Evolutionary conservation across 2,329 filamentous ascomycete genomes (phyloP).

Genomic region (Tolypocladium amazonense): DNA sequence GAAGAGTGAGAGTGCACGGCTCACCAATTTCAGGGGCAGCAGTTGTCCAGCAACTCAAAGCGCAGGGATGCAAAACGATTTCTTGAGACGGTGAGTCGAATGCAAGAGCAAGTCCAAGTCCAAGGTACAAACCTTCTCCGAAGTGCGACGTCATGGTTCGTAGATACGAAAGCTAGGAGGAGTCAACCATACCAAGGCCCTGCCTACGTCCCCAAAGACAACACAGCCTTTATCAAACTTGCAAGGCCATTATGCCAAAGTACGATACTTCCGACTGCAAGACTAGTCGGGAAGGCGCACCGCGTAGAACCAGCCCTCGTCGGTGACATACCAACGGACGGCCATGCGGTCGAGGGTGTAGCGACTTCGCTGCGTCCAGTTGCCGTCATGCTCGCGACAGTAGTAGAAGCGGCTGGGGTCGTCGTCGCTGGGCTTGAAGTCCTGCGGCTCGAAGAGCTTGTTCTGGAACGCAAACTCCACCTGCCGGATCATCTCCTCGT

Average conservation of each 20-base stretch:
- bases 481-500: slow-evolving; percentile 36
- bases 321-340: slow-evolving; percentile 48
- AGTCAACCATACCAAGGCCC: not conserved
- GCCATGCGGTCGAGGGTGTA: slow-evolving; percentile 49
- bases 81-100: not conserved
- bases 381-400: slow-evolving; percentile 48
- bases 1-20: not conserved
- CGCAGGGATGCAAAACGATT: not conserved
- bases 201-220: not conserved
- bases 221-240: not conserved
- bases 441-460: slow-evolving; percentile 45
- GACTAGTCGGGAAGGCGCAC: slow-evolving; percentile 35
- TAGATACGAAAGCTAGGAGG: not conserved
- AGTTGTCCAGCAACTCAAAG: not conserved
- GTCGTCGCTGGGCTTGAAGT: slow-evolving; percentile 52
- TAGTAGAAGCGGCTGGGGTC: slow-evolving; percentile 51
- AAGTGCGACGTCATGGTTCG: not conserved
- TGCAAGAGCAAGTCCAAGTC: not conserved
- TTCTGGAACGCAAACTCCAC: slow-evolving; percentile 37
- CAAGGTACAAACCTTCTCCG: not conserved
- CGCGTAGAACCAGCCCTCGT: slow-evolving; percentile 51
- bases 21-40: not conserved
- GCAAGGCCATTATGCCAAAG: too few species aligned
- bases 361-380: slow-evolving; percentile 48
- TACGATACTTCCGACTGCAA: too few species aligned